A percentile compares a stretch with the other conserved stretches of the same genome.
Conservation (phyloP, 2,329 filamentous ascomycete genomes). For the Trichoderma sp. region DNA sequence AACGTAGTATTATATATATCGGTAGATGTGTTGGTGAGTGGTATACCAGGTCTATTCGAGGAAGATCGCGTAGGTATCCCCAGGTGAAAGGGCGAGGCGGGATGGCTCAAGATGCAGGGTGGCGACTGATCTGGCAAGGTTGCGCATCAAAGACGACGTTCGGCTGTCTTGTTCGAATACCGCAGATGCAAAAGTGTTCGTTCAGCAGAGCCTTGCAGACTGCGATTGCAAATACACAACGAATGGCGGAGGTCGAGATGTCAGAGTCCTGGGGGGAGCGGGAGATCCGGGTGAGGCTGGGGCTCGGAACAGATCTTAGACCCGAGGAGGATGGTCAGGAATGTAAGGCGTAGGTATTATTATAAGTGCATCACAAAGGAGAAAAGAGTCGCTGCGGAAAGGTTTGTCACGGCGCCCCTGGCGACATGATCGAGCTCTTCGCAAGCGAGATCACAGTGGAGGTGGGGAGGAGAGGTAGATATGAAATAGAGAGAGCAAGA, state of each 20-base stretch:
- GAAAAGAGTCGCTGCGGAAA: conserved; percentile 23
- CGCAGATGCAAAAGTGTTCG: background rate
- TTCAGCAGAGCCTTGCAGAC: background rate
- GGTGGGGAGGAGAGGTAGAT: background rate
- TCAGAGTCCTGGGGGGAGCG: conserved; percentile 11
- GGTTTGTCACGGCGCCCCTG: conserved; percentile 35
- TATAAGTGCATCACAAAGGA: conserved; percentile 34
- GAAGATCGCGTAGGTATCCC: background rate
- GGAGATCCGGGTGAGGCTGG: conserved; percentile 18
- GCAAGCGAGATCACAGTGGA: conserved; percentile 27
- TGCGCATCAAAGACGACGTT: conserved; percentile 2
- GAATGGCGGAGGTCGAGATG: background rate
- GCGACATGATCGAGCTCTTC: conserved; percentile 33
- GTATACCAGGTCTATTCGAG: background rate
- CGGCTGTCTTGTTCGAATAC: background rate
- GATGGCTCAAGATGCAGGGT: background rate
- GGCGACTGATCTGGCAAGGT: conserved; percentile 5
- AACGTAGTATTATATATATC: background rate
- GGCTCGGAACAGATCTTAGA: conserved; percentile 20
- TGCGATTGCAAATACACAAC: conserved; percentile 2
- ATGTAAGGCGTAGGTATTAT: background rate
- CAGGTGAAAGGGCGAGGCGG: background rate
- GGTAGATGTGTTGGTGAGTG: background rate
- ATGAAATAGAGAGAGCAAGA: background rate
- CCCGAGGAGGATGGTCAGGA: conserved; percentile 13